Evolutionary conservation across 192 early-diverging fungal species (phyloP), one percentile per base, ranked within the genome.

Genomic region (Umbelopsis vinacea): DNA sequence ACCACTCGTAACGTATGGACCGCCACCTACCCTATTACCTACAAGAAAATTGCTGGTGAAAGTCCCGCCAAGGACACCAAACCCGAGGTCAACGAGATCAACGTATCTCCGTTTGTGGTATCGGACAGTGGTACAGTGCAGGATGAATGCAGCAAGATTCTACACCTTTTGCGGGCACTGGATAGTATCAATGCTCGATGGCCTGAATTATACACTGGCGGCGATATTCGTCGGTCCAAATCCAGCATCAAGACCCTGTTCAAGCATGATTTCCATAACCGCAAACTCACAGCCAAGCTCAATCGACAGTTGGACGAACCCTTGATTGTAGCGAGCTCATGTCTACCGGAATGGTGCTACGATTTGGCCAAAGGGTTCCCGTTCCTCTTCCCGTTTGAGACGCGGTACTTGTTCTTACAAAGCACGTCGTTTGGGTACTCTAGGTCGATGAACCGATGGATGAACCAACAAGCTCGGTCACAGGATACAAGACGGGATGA

Each of bases 391-490:
- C 90, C 93, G 0, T 96, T 97, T 71, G 92, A 94, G 52, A 85
- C 89, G 23, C 90, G 95, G 0, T 79, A 90, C 52, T 78, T 87
- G 7, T 97, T 90, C 73, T 77, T 97, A 33, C 92, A 94, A 72
- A 92, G 86, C 45, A 93, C 95, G 0, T 84, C 89, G 8, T 96
- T 98, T 85, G 96, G 96, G 8, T 94, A 93, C 69, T 88, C 92
- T 11, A 85, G 96, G 4, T 89, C 89, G 45, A 87, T 97, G 75
- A 83, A 82, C 43, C 74, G 85, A 3, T 86, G 85, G 85, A 81
- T 84, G 54, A 81, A 80, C 37, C 77, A 85, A 45, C 83, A 86
- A 26, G 76, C 76, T 52, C 80, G 84, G 24, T 63, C 52, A 33
- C 24, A 46, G 0, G 74, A 76, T 21, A 54, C 73, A 22, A 68